Evolutionary conservation across 2,329 filamentous ascomycete species (phyloP).

Genomic region (Xylaria digitata): DNA sequence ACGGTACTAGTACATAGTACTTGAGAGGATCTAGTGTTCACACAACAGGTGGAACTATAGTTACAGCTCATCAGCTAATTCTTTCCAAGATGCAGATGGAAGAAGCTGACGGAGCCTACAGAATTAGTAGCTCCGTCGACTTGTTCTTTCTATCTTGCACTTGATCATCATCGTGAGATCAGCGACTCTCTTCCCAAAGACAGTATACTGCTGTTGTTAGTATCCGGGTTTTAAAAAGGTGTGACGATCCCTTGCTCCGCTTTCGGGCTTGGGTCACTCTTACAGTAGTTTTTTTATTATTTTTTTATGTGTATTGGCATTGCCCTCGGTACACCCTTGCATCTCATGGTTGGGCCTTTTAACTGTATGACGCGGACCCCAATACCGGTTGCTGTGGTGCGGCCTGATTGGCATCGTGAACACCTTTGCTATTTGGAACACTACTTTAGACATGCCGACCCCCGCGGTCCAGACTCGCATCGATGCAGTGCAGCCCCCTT

Average conservation of each 20-base stretch:
- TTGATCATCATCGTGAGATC: not conserved
- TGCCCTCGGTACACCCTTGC: conserved; percentile 24
- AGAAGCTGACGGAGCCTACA: too few species aligned
- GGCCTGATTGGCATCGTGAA: conserved; percentile 42
- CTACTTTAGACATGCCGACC: conserved; percentile 33
- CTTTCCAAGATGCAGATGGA: not conserved
- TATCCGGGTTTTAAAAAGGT: conserved; percentile 3
- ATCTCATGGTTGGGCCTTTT: conserved; percentile 23
- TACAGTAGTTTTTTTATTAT: not conserved
- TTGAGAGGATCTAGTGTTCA: not conserved
- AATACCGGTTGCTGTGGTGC: conserved; percentile 34
- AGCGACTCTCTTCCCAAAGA: conserved; percentile 1
- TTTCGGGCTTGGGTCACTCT: conserved; percentile 30
- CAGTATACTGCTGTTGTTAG: not conserved
- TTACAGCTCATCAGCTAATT: not conserved
- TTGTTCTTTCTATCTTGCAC: not conserved
- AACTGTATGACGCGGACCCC: conserved; percentile 31
- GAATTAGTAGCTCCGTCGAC: not conserved
- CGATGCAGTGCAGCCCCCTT: conserved; percentile 38
- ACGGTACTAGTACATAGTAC: not conserved
- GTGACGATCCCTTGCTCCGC: conserved; percentile 32
- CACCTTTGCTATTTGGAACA: conserved; percentile 36
- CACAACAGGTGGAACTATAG: not conserved
- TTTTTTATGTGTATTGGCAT: conserved; percentile 2
- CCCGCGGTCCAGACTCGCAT: conserved; percentile 37